These are phyloP conservation scores for Apium graveolens DNA, from an alignment of 129 eudicot genomes.

Conservation along the genomic window DNA sequence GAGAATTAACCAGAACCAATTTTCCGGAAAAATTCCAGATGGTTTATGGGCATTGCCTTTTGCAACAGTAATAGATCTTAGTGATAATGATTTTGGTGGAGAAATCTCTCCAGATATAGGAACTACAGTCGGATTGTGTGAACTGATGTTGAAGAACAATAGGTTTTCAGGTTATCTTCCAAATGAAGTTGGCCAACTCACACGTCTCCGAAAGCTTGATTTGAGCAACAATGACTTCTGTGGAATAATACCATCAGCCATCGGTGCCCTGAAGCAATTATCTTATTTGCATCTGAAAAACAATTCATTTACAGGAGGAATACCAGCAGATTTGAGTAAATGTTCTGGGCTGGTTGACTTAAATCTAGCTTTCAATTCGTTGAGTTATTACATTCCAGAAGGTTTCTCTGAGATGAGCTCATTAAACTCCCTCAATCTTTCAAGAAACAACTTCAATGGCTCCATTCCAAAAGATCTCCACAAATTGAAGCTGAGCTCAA, in stretches of 20 bases:
- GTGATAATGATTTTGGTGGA: conserved; percentile 62
- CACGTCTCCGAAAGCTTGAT: conserved; percentile 49
- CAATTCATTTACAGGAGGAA: conserved; percentile 58
- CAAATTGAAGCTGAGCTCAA: conserved; percentile 46
- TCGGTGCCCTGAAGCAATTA: conserved; percentile 49
- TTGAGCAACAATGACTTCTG: conserved; percentile 61
- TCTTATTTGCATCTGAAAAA: conserved; percentile 52
- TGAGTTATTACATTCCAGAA: conserved; percentile 54
- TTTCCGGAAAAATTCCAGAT: conserved; percentile 60
- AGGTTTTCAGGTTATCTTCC: conserved; percentile 68
- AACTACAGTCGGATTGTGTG: conserved; percentile 36
- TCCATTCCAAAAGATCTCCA: conserved; percentile 46
- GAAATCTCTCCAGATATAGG: conserved; percentile 43
- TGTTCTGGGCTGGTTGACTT: conserved; percentile 61
- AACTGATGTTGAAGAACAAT: conserved; percentile 48
- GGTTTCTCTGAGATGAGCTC: conserved; percentile 36
- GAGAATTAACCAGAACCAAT: conserved; percentile 52
- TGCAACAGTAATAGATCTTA: conserved; percentile 54
- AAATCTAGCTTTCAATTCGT: conserved; percentile 57
- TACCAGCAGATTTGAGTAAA: conserved; percentile 59
- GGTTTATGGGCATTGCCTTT: conserved; percentile 71
- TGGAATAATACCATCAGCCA: conserved; percentile 52
- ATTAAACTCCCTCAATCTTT: conserved; percentile 76
- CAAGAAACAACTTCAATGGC: conserved; percentile 56
- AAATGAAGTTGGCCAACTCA: conserved; percentile 48